A percentile compares a stretch with the other conserved stretches of the same genome.
Evolutionary conservation across 495 filamentous ascomycete species (phyloP).

Genomic region (Penicillium ochrochloron): DNA sequence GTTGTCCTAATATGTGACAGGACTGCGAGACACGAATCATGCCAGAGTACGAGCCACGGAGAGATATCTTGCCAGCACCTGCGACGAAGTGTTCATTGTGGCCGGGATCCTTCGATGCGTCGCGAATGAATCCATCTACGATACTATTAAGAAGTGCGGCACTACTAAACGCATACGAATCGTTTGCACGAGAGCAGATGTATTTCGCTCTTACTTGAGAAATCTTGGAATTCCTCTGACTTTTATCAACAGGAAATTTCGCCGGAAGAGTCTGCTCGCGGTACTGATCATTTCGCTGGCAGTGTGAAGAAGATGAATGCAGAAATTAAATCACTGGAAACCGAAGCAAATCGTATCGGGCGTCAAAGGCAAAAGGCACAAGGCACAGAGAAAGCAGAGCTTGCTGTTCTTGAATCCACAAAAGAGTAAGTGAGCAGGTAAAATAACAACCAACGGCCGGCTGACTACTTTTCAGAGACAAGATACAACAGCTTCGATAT

Average conservation of each 20-base stretch:
- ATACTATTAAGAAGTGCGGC: not conserved
- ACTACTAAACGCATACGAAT: not conserved
- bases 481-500: not conserved
- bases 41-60: conserved; percentile 3
- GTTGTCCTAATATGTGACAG: not conserved
- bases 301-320: not conserved
- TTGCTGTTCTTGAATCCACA: not conserved
- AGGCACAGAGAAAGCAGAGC: not conserved
- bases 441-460: not conserved
- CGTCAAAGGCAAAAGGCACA: not conserved
- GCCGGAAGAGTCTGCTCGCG: not conserved
- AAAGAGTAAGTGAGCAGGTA: not conserved
- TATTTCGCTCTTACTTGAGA: not conserved
- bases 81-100: conserved; percentile 4
- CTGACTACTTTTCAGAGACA: not conserved
- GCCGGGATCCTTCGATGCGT: not conserved
- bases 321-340: not conserved
- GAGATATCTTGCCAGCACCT: not conserved
- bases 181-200: conserved; percentile 2
- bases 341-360: not conserved
- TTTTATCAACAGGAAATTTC: not conserved
- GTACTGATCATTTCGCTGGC: not conserved
- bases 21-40: conserved; percentile 5
- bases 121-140: conserved; percentile 1
- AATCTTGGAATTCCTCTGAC: not conserved